A percentile compares a stretch with the other conserved stretches of the same genome.
phyloP scores from a whole-genome alignment of 2,329 filamentous ascomycete genomes.

The Orbilia oligospora region DNA sequence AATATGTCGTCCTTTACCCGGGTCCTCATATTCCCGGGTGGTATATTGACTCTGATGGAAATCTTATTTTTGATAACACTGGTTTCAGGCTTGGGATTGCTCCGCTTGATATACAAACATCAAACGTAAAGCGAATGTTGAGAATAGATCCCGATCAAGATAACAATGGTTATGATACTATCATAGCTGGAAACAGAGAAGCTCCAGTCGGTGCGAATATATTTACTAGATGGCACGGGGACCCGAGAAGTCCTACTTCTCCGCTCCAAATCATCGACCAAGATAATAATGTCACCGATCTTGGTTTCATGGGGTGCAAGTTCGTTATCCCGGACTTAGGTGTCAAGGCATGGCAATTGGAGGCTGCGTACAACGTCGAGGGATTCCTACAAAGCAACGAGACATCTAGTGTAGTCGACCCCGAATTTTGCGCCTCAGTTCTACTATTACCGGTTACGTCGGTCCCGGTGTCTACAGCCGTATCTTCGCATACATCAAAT shows the following conservation, averaged over 20 bases:
- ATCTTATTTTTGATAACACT: constrained; percentile 35
- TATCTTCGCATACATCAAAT: constrained; percentile 17
- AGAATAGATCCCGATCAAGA: not conserved
- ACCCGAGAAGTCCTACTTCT: not conserved
- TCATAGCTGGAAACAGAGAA: constrained; percentile 16
- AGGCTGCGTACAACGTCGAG: constrained; percentile 18
- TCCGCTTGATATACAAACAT: constrained; percentile 6
- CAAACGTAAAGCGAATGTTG: not conserved
- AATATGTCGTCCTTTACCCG: constrained; percentile 13
- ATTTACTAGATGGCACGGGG: constrained; percentile 13
- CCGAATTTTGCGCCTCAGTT: constrained; percentile 18
- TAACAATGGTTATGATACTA: constrained; percentile 22
- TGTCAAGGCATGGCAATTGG: constrained; percentile 22
- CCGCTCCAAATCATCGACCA: constrained; percentile 11
- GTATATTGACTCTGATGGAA: constrained; percentile 35
- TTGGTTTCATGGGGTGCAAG: constrained; percentile 31
- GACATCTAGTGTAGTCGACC: not conserved
- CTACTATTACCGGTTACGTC: constrained; percentile 13
- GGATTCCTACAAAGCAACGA: constrained; percentile 1
- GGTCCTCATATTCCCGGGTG: constrained; percentile 25
- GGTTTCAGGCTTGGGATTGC: constrained; percentile 37
- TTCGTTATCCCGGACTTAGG: constrained; percentile 6
- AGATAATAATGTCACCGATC: not conserved
- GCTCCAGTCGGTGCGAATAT: not conserved
- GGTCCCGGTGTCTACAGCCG: constrained; percentile 2